Evolutionary conservation across 495 filamentous ascomycete species (phyloP).

Genomic region (Arthonia radiata): DNA sequence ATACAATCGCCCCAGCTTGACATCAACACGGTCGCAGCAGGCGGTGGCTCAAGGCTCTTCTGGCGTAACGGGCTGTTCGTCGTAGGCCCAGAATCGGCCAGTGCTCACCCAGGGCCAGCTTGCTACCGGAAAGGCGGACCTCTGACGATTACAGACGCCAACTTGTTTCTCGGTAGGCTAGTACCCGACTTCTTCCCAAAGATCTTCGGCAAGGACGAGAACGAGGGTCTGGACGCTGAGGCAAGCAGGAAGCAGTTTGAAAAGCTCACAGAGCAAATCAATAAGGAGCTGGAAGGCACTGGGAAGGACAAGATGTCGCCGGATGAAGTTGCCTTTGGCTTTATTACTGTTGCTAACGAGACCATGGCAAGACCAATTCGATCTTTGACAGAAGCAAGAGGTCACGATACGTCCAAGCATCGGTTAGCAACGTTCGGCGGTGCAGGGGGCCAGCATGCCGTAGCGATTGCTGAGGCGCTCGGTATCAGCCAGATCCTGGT

Average conservation of each 20-base stretch:
- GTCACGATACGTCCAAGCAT: constrained; percentile 77
- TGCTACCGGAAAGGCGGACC: constrained; percentile 92
- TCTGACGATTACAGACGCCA: constrained; percentile 81
- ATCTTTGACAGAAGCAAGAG: constrained; percentile 78
- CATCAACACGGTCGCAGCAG: constrained; percentile 93
- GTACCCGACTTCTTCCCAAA: constrained; percentile 91
- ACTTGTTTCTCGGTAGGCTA: constrained; percentile 67
- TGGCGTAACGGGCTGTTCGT: constrained; percentile 87
- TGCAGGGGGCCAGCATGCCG: constrained; percentile 86
- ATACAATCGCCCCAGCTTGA: constrained; percentile 91
- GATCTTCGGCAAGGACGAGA: constrained; percentile 82
- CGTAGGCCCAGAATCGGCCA: constrained; percentile 85
- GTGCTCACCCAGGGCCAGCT: constrained; percentile 78
- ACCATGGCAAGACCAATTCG: constrained; percentile 87
- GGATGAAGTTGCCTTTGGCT: constrained; percentile 79
- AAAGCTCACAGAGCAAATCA: constrained; percentile 56
- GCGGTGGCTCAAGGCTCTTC: constrained; percentile 71
- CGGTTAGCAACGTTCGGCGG: constrained; percentile 81
- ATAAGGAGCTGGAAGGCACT: constrained; percentile 25
- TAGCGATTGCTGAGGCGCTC: constrained; percentile 76
- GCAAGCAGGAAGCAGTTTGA: constrained; percentile 55
- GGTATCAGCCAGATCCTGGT: constrained; percentile 73
- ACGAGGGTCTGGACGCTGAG: constrained; percentile 59
- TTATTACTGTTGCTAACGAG: constrained; percentile 85
- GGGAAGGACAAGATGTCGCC: constrained; percentile 44